Conservation (phyloP, 2,329 filamentous ascomycete species). For the Ceratocystiopsis minuta region DNA sequence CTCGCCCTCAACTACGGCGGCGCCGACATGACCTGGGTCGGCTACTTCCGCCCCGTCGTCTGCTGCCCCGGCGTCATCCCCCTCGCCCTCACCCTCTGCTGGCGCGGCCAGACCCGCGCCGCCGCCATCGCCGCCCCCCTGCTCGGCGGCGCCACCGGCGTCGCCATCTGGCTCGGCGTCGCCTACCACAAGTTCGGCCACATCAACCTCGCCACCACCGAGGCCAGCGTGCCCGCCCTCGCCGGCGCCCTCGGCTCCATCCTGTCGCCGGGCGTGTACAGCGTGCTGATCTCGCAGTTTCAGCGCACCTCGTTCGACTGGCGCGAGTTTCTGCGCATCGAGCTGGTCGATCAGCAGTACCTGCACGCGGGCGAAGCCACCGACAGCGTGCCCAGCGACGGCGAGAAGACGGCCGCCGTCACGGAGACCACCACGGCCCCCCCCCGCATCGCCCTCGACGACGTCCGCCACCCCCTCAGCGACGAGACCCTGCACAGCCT, state of each 20-base stretch:
- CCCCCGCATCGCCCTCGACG: slow-evolving; percentile 15
- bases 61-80: slow-evolving; percentile 17
- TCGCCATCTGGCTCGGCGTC: slow-evolving; percentile 20
- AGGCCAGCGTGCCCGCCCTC: slow-evolving; percentile 21
- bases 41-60: slow-evolving; percentile 14
- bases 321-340: slow-evolving; percentile 25
- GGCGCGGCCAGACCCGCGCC: slow-evolving; percentile 19
- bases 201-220: slow-evolving; percentile 18
- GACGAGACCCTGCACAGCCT: slow-evolving; percentile 2
- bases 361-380: slow-evolving; percentile 1
- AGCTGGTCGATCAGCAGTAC: slow-evolving; percentile 22
- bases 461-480: slow-evolving; percentile 16
- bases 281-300: slow-evolving; percentile 24
- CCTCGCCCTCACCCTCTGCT: slow-evolving; percentile 19
- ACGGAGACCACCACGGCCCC: background rate
- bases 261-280: slow-evolving; percentile 27
- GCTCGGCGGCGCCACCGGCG: slow-evolving; percentile 16
- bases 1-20: slow-evolving; percentile 19
- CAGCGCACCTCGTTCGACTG: slow-evolving; percentile 18
- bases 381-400: background rate
- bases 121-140: slow-evolving; percentile 18
- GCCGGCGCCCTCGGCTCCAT: slow-evolving; percentile 26
- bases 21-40: slow-evolving; percentile 21
- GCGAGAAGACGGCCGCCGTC: background rate
- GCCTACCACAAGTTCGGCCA: slow-evolving; percentile 15